Percentiles rank a stretch among this genome's conserved stretches.
Evolutionary conservation across 441 rosid species (phyloP).

Genomic region (Croton setiger): DNA sequence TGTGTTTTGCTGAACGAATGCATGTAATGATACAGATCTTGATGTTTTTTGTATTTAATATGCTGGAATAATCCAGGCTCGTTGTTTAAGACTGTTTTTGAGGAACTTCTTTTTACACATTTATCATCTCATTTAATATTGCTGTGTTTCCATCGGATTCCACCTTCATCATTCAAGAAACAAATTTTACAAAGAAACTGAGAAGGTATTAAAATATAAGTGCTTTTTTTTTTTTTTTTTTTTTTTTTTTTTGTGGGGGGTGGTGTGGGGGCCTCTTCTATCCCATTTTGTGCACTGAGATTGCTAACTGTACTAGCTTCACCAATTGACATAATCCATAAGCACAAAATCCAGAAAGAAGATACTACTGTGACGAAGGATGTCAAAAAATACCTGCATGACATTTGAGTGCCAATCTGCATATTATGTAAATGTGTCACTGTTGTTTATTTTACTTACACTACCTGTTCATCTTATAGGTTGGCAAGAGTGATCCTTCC

Average conservation of each 20-base stretch:
- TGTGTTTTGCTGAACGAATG: neutral
- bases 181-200: neutral
- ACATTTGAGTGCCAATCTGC: neutral
- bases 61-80: neutral
- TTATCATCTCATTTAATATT: neutral
- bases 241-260: too few relatives aligned
- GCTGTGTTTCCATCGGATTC: neutral
- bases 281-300: neutral
- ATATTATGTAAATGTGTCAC: constrained; percentile 3
- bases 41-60: neutral
- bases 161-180: neutral
- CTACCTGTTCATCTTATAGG: constrained; percentile 33
- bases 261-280: neutral
- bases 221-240: too few relatives aligned
- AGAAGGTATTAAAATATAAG: neutral
- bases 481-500: constrained; percentile 88
- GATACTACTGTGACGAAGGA: neutral
- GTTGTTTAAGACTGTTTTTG: neutral
- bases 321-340: neutral
- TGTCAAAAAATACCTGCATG: neutral
- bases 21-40: neutral
- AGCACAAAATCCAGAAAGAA: too few relatives aligned
- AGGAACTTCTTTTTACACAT: neutral
- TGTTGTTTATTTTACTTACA: constrained; percentile 6
- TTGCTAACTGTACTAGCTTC: neutral